These are phyloP conservation scores for Cucurbita maxima DNA, from an alignment of 306 rosid genomes.

Conservation along the genomic window DNA sequence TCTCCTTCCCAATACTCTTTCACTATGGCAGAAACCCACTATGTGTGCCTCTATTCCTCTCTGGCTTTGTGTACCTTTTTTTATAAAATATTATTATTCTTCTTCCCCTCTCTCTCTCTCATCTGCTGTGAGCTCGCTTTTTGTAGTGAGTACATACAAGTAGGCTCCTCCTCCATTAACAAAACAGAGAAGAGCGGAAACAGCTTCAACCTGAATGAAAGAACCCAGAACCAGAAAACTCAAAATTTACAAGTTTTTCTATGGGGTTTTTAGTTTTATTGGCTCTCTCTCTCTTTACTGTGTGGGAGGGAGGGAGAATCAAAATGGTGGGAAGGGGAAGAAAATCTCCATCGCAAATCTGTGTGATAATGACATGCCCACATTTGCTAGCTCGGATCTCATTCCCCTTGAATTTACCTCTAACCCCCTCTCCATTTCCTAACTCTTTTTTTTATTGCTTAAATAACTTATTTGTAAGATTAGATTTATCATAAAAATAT, in stretches of 20 bases:
- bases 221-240: background rate
- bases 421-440: background rate
- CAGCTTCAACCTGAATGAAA: background rate
- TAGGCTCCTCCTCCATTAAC: background rate
- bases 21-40: conserved; percentile 2
- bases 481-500: too few species aligned
- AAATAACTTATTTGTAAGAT: too few species aligned
- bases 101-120: conserved; percentile 9
- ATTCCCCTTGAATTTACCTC: conserved; percentile 26
- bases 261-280: background rate
- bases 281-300: background rate
- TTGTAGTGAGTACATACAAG: background rate
- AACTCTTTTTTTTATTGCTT: too few species aligned
- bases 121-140: background rate
- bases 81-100: conserved; percentile 1
- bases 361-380: conserved; percentile 54
- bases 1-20: conserved; percentile 11
- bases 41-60: background rate
- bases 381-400: conserved; percentile 37
- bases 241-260: background rate
- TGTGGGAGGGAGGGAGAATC: conserved; percentile 2
- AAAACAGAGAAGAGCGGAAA: background rate
- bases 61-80: conserved; percentile 6
- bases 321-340: conserved; percentile 13
- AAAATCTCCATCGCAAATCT: conserved; percentile 75